Conservation (phyloP, 352 stramenopile genomes). For the Phytophthora foliorum region DNA sequence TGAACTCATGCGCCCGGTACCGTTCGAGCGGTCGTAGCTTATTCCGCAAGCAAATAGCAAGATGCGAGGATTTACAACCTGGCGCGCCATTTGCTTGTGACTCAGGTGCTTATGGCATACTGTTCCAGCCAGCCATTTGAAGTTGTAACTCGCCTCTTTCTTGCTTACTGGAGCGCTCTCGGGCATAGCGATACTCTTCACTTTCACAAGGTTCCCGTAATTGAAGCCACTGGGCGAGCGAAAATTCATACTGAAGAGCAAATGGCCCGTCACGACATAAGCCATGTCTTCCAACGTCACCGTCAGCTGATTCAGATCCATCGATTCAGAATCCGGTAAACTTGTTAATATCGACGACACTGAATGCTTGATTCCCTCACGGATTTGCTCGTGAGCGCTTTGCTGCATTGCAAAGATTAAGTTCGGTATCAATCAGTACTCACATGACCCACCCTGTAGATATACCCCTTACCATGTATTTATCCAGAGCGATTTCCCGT, state of each 20-base stretch:
- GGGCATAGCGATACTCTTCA: slow-evolving; percentile 84
- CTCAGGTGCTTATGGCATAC: slow-evolving; percentile 97
- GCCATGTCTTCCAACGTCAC: slow-evolving; percentile 77
- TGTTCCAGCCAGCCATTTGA: slow-evolving; percentile 95
- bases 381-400: slow-evolving; percentile 70
- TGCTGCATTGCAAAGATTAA: slow-evolving; percentile 46
- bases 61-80: slow-evolving; percentile 97
- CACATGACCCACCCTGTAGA: neutral
- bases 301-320: slow-evolving; percentile 56
- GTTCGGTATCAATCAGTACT: slow-evolving; percentile 16
- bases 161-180: slow-evolving; percentile 72
- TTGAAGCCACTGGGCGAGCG: slow-evolving; percentile 82
- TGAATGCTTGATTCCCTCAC: slow-evolving; percentile 56
- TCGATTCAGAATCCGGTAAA: slow-evolving; percentile 33
- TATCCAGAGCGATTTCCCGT: slow-evolving; percentile 71
- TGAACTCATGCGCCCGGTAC: slow-evolving; percentile 91
- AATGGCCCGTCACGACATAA: slow-evolving; percentile 76
- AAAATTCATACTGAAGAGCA: slow-evolving; percentile 89
- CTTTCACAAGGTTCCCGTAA: slow-evolving; percentile 78
- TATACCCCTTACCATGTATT: slow-evolving; percentile 75
- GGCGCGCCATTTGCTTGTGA: slow-evolving; percentile 96
- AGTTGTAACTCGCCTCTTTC: slow-evolving; percentile 87
- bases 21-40: slow-evolving; percentile 94
- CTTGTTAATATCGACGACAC: slow-evolving; percentile 44
- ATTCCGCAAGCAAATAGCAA: slow-evolving; percentile 96